Conservation (phyloP, 441 rosid genomes). For the Euphorbia schlechtendalii region DNA sequence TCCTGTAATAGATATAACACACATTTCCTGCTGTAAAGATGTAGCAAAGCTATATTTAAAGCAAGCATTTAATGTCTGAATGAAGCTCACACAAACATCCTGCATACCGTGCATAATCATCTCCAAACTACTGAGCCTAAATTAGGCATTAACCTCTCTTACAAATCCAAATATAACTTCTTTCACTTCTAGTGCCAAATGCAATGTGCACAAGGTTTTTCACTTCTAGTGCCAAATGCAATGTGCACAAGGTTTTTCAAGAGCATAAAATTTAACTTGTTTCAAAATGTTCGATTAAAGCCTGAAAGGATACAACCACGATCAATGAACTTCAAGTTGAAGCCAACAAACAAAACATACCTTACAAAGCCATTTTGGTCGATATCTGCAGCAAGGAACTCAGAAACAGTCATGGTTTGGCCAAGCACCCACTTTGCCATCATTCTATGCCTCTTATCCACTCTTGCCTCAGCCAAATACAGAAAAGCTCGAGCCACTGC, state of each 20-base stretch:
- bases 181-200: not conserved
- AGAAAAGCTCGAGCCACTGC: conserved; percentile 77
- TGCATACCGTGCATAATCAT: not conserved
- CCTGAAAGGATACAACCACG: not conserved
- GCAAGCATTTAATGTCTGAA: not conserved
- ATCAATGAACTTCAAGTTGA: not conserved
- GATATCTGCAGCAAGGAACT: conserved; percentile 86
- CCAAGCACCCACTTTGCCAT: conserved; percentile 84
- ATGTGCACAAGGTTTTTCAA: not conserved
- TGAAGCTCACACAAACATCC: not conserved
- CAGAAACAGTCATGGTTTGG: conserved; percentile 74
- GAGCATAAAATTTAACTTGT: not conserved
- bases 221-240: not conserved
- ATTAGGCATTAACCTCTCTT: not conserved
- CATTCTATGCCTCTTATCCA: conserved; percentile 76
- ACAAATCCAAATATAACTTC: not conserved
- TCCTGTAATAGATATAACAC: no score
- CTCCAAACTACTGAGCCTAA: not conserved
- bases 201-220: not conserved
- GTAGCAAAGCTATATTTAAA: no score
- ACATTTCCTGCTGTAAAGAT: not conserved
- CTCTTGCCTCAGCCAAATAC: conserved; percentile 82
- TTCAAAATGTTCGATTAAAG: not conserved
- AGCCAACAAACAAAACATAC: conserved; percentile 26
- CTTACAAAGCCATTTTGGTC: conserved; percentile 83